A percentile compares a stretch with the other conserved stretches of the same genome.
phyloP scores from a whole-genome alignment of 805 yeast genomes.

The Cyberlindnera misumaiensis region DNA sequence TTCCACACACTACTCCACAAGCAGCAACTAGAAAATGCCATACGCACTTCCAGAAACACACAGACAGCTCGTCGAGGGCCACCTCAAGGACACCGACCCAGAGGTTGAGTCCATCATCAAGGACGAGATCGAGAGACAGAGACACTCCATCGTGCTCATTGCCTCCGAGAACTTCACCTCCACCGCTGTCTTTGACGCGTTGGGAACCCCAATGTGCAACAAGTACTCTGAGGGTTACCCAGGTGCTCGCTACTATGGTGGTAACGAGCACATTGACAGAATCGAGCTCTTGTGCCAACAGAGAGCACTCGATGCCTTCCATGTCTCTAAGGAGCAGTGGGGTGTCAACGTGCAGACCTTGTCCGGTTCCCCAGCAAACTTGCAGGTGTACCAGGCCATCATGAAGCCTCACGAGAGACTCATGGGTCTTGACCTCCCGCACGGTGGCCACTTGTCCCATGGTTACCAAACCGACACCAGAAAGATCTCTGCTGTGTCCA shows the following conservation, averaged over 20 bases:
- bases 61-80: constrained; percentile 57
- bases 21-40: constrained; percentile 31
- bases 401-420: constrained; percentile 94
- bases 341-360: constrained; percentile 97
- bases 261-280: constrained; percentile 93
- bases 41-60: constrained; percentile 68
- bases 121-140: constrained; percentile 87
- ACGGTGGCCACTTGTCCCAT: constrained; percentile 97
- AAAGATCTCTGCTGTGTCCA: constrained; percentile 92
- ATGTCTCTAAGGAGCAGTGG: constrained; percentile 77
- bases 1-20: no score
- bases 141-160: constrained; percentile 86
- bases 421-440: constrained; percentile 98
- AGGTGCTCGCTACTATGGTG: constrained; percentile 98
- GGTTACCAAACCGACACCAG: constrained; percentile 94
- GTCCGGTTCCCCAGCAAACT: constrained; percentile 96
- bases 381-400: constrained; percentile 92
- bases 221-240: constrained; percentile 99
- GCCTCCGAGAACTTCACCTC: constrained; percentile 98
- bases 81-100: constrained; percentile 59
- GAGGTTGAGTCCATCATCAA: constrained; percentile 66
- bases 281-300: constrained; percentile 89
- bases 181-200: constrained; percentile 89
- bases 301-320: constrained; percentile 89
- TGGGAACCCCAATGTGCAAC: constrained; percentile 97